These are phyloP conservation scores for Mucor sp. DNA, from an alignment of 371 early-diverging fungal species.

Conservation along the genomic window DNA sequence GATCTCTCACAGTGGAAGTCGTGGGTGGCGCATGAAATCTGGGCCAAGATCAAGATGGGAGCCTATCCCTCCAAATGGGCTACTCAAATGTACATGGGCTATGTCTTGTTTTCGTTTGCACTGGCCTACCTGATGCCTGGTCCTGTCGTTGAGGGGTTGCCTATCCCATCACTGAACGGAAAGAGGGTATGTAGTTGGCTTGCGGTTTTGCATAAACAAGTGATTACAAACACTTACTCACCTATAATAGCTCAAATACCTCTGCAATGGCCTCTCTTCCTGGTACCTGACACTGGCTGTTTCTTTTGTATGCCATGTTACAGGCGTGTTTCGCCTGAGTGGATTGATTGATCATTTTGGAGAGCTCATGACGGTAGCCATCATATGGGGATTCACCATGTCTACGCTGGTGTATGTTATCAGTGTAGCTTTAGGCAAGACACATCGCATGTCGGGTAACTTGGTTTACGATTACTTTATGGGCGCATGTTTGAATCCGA, in stretches of 20 bases:
- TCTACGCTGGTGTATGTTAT: constrained; percentile 45
- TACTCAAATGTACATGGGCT: constrained; percentile 65
- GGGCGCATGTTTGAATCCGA: constrained; percentile 78
- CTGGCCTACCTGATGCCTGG: constrained; percentile 73
- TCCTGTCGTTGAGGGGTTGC: constrained; percentile 67
- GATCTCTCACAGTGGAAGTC: constrained; percentile 32
- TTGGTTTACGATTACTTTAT: constrained; percentile 80
- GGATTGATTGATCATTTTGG: constrained; percentile 66
- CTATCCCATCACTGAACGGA: constrained; percentile 67
- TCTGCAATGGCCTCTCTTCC: constrained; percentile 65
- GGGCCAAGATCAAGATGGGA: constrained; percentile 37
- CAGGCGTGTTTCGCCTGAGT: constrained; percentile 55
- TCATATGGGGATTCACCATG: constrained; percentile 58
- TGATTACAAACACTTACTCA: not conserved
- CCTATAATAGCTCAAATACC: constrained; percentile 46
- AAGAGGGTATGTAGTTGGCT: constrained; percentile 50
- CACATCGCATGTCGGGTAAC: constrained; percentile 72
- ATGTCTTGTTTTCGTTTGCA: constrained; percentile 57
- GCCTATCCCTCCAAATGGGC: constrained; percentile 64
- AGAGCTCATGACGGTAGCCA: constrained; percentile 61
- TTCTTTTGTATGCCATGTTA: constrained; percentile 50
- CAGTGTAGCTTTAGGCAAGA: constrained; percentile 29
- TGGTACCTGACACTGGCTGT: constrained; percentile 56
- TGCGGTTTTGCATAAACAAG: not conserved
- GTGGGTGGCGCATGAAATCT: constrained; percentile 48